Evolutionary conservation across 208 protist species (phyloP).

Genomic region (Porcisia deanei): DNA sequence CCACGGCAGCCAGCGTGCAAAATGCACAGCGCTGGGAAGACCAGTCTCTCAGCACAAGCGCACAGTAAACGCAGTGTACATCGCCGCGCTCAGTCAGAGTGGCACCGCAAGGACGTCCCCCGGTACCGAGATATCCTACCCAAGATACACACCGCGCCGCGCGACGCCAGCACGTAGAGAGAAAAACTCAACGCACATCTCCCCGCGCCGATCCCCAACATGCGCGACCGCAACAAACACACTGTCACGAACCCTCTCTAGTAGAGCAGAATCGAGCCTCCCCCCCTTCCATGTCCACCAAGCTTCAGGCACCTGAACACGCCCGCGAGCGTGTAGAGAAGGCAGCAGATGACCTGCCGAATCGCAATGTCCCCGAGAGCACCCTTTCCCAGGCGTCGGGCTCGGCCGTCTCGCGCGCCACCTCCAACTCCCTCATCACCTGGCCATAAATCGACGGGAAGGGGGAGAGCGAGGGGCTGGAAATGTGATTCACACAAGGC

Average conservation of each 20-base stretch:
- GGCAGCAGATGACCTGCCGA: slow-evolving; percentile 64
- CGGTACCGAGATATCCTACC: slow-evolving; percentile 47
- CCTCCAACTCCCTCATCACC: slow-evolving; percentile 62
- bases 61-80: slow-evolving; percentile 65
- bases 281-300: slow-evolving; percentile 40
- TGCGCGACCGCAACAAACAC: slow-evolving; percentile 60
- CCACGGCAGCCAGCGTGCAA: slow-evolving; percentile 78
- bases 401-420: slow-evolving; percentile 67
- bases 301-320: slow-evolving; percentile 85
- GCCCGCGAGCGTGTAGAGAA: slow-evolving; percentile 75
- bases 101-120: slow-evolving; percentile 49
- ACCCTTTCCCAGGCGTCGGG: slow-evolving; percentile 30
- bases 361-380: slow-evolving; percentile 55
- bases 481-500: not conserved
- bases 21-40: slow-evolving; percentile 81
- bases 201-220: slow-evolving; percentile 62
- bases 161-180: slow-evolving; percentile 73
- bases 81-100: slow-evolving; percentile 56
- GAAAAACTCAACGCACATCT: slow-evolving; percentile 78
- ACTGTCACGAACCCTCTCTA: slow-evolving; percentile 55
- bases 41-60: slow-evolving; percentile 73
- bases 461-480: not conserved
- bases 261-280: slow-evolving; percentile 63
- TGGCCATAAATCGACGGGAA: not conserved
- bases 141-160: slow-evolving; percentile 66